A percentile compares a stretch with the other conserved stretches of the same genome.
Evolutionary conservation across 441 rosid genomes (phyloP).

Genomic region (Codiaeum variegatum): DNA sequence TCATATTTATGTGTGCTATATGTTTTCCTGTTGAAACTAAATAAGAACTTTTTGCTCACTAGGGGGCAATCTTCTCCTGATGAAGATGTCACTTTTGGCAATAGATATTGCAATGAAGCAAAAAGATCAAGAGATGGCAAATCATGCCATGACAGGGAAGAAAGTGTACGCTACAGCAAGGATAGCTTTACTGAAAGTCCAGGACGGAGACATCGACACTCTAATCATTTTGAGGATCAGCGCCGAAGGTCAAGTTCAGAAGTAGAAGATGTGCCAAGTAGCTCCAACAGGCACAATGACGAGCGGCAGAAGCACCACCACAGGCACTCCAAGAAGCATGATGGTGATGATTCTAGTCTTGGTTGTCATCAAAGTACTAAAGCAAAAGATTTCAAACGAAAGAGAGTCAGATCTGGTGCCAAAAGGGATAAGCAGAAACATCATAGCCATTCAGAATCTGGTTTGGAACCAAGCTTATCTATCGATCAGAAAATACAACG

Average conservation of each 20-base stretch:
- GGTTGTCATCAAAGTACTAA: conserved; percentile 23
- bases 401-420: conserved; percentile 20
- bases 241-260: conserved; percentile 38
- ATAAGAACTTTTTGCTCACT: conserved; percentile 10
- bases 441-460: conserved; percentile 18
- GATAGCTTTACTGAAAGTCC: conserved; percentile 29
- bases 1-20: background rate
- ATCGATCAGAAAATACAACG: background rate
- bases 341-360: conserved; percentile 33
- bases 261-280: conserved; percentile 36
- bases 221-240: conserved; percentile 16
- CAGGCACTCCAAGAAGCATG: conserved; percentile 24
- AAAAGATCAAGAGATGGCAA: conserved; percentile 22
- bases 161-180: conserved; percentile 24
- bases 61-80: conserved; percentile 25
- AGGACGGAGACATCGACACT: conserved; percentile 13
- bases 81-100: background rate
- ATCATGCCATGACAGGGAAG: conserved; percentile 20
- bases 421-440: conserved; percentile 26
- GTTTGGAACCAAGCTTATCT: conserved; percentile 10
- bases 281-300: conserved; percentile 25
- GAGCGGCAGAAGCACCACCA: conserved; percentile 26
- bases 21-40: conserved; percentile 9
- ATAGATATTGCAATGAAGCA: conserved; percentile 22
- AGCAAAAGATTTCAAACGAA: conserved; percentile 28